These are phyloP conservation scores for Ophiostoma pallidulum DNA, from an alignment of 2,329 filamentous ascomycete genomes.

Conservation along the genomic window DNA sequence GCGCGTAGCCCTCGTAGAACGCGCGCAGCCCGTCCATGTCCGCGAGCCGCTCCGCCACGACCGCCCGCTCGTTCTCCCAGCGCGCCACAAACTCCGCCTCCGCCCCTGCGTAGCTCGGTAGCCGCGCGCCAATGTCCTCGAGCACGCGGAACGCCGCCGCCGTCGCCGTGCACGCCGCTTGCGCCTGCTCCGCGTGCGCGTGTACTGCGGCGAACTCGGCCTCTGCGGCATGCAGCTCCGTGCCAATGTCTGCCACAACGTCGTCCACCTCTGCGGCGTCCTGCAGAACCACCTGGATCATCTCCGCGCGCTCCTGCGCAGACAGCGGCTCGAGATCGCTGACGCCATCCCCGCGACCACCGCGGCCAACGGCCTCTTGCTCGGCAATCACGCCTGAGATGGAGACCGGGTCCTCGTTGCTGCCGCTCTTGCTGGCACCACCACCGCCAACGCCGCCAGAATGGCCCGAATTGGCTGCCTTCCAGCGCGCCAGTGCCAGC, in stretches of 20 bases:
- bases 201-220: constrained; percentile 54
- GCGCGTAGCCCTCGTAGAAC: constrained; percentile 83
- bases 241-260: constrained; percentile 61
- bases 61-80: constrained; percentile 67
- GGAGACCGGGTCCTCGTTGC: constrained; percentile 42
- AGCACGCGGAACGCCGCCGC: constrained; percentile 56
- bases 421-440: constrained; percentile 40
- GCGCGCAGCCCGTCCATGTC: constrained; percentile 68
- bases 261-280: constrained; percentile 60
- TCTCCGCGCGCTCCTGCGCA: constrained; percentile 66
- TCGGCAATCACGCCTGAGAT: constrained; percentile 58
- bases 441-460: no score
- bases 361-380: constrained; percentile 35
- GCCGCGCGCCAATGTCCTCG: constrained; percentile 54
- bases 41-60: constrained; percentile 57
- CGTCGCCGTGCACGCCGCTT: constrained; percentile 46
- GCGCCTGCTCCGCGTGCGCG: constrained; percentile 50
- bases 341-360: no score
- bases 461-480: constrained; percentile 52
- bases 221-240: constrained; percentile 70
- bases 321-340: constrained; percentile 57
- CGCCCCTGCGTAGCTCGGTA: constrained; percentile 56
- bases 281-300: constrained; percentile 69
- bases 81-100: constrained; percentile 52
- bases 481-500: constrained; percentile 56